Percentiles rank a stretch among this genome's conserved stretches.
Conservation (phyloP, 2,329 filamentous ascomycete genomes). For the Myriangium duriaei region DNA sequence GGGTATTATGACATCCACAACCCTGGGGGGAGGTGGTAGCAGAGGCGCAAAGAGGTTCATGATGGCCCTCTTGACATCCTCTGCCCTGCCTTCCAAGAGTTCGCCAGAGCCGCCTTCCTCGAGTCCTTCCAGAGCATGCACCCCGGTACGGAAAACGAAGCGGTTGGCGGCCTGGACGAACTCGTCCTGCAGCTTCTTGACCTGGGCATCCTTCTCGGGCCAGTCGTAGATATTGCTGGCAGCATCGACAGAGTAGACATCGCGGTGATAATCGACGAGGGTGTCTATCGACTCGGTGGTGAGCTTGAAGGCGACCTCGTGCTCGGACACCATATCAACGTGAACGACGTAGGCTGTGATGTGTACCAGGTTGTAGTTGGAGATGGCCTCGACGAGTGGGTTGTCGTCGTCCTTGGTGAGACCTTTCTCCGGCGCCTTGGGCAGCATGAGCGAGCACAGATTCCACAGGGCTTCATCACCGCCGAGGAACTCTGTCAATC, state of each 20-base stretch:
- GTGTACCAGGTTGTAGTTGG: constrained; percentile 87
- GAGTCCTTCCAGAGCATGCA: constrained; percentile 79
- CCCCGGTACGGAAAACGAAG: constrained; percentile 86
- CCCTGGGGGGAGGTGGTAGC: constrained; percentile 73
- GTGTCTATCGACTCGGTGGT: constrained; percentile 88
- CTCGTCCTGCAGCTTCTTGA: constrained; percentile 95
- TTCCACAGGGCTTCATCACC: constrained; percentile 88
- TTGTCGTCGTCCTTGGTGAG: constrained; percentile 63
- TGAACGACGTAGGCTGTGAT: constrained; percentile 97
- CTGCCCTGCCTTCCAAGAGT: constrained; percentile 77
- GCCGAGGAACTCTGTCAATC: constrained; percentile 87
- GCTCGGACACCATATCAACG: constrained; percentile 91
- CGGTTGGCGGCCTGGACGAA: constrained; percentile 95
- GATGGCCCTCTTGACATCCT: constrained; percentile 83
- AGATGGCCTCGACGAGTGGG: constrained; percentile 71
- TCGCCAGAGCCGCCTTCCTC: constrained; percentile 95
- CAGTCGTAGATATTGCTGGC: constrained; percentile 84
- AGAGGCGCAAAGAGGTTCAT: constrained; percentile 73
- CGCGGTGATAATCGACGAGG: constrained; percentile 90
- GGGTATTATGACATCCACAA: constrained; percentile 80
- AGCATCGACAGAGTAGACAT: constrained; percentile 82
- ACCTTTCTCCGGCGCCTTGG: constrained; percentile 77
- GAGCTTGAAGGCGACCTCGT: constrained; percentile 96
- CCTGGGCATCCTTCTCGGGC: constrained; percentile 90
- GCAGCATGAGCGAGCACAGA: constrained; percentile 80